A percentile compares a stretch with the other conserved stretches of the same genome.
These are phyloP conservation scores for Panellus pusillus DNA, from an alignment of 768 basidiomycete genomes.

Conservation along the genomic window DNA sequence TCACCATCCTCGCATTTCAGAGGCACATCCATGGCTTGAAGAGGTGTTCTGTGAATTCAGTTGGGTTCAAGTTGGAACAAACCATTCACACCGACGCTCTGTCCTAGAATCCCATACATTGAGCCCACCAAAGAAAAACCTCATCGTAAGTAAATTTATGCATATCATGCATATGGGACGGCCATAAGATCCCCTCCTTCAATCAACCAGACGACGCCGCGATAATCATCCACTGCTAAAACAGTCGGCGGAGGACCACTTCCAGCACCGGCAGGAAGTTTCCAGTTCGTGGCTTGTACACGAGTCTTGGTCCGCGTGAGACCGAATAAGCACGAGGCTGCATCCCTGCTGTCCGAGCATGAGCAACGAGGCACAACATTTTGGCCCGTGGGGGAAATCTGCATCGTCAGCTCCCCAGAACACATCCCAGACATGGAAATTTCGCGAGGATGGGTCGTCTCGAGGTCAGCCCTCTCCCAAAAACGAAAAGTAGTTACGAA, in stretches of 20 bases:
- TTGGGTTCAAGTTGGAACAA: no score
- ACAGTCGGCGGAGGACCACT: conserved; percentile 9
- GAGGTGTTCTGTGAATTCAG: no score
- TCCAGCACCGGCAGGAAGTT: conserved; percentile 4
- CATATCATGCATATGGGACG: conserved; percentile 9
- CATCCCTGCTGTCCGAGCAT: background rate
- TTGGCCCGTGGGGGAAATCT: conserved; percentile 1
- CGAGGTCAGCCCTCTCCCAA: conserved; percentile 6
- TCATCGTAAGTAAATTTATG: background rate
- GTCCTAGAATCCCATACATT: no score
- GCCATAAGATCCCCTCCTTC: background rate
- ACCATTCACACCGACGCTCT: no score
- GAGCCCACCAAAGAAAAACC: background rate
- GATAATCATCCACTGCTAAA: conserved; percentile 10
- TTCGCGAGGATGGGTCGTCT: background rate
- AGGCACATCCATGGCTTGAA: no score
- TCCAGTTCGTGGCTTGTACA: conserved; percentile 18
- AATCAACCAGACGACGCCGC: conserved; percentile 12
- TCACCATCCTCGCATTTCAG: no score
- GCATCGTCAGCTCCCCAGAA: conserved; percentile 10
- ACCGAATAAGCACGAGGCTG: conserved; percentile 6
- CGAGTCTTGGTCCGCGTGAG: background rate
- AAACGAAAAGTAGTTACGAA: conserved; percentile 16
- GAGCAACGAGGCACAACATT: conserved; percentile 14
- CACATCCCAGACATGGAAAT: conserved; percentile 10